Percentiles rank a stretch among this genome's conserved stretches.
Evolutionary conservation across 148 eudicot genomes (phyloP).

Genomic region (Vaccinium macrocarpon): DNA sequence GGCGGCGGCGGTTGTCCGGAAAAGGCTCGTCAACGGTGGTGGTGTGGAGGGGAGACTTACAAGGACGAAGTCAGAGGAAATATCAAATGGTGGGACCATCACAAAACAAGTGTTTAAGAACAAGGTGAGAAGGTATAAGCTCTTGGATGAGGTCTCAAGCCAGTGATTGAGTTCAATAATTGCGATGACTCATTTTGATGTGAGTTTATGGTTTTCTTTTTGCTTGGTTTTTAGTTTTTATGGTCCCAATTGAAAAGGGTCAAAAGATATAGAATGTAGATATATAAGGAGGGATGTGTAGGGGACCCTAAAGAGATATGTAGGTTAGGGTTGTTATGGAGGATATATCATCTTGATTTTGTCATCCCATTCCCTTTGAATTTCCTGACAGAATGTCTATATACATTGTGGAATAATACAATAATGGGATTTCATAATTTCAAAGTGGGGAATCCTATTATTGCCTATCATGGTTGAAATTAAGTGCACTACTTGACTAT

Average conservation of each 20-base stretch:
- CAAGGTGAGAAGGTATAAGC: conserved; percentile 74
- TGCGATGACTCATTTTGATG: not conserved
- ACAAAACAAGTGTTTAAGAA: conserved; percentile 52
- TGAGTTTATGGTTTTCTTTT: not conserved
- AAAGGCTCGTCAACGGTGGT: conserved; percentile 17
- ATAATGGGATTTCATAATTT: not conserved
- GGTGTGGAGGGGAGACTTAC: conserved; percentile 23
- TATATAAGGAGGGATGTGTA: not conserved
- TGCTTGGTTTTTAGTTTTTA: not conserved
- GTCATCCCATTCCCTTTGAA: not conserved
- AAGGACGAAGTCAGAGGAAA: conserved; percentile 44
- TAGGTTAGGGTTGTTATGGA: not conserved
- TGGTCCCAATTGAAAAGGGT: not conserved
- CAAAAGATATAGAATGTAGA: not conserved
- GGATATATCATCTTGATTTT: not conserved
- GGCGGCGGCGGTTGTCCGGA: conserved; percentile 15
- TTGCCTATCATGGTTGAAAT: not conserved
- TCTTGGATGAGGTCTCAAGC: conserved; percentile 64
- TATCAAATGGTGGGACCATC: conserved; percentile 33
- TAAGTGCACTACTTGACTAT: too few relatives aligned
- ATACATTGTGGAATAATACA: not conserved
- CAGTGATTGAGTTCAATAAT: not conserved
- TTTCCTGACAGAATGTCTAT: not conserved
- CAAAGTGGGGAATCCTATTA: not conserved
- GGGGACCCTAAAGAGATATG: not conserved